These are phyloP conservation scores for Taphrina communis DNA, from an alignment of 1,139 yeast species.

Conservation along the genomic window DNA sequence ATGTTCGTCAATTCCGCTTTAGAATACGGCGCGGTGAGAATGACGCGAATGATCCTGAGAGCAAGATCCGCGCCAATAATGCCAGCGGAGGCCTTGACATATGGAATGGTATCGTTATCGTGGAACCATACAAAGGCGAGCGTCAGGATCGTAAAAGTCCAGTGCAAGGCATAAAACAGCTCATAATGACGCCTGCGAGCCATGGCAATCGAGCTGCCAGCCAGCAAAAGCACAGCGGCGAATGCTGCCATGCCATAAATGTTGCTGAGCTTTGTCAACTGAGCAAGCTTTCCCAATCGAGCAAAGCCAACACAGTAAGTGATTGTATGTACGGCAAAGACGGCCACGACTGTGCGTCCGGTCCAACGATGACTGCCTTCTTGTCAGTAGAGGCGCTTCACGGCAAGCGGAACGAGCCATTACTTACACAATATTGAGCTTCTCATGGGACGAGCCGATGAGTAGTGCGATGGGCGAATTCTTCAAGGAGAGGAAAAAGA, in stretches of 20 bases:
- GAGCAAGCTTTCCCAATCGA: conserved; percentile 40
- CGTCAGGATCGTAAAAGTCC: conserved; percentile 23
- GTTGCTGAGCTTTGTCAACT: conserved; percentile 43
- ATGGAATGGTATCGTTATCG: conserved; percentile 43
- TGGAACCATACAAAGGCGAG: conserved; percentile 44
- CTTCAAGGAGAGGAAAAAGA: conserved; percentile 67
- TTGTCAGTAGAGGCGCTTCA: conserved; percentile 6
- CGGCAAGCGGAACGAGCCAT: background rate
- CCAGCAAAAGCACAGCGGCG: conserved; percentile 45
- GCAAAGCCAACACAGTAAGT: conserved; percentile 42
- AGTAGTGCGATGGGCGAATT: conserved; percentile 68
- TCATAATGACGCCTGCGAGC: conserved; percentile 45
- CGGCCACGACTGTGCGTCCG: conserved; percentile 61
- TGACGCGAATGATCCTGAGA: conserved; percentile 44
- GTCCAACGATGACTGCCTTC: conserved; percentile 63
- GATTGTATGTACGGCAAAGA: conserved; percentile 53
- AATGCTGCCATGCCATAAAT: conserved; percentile 45
- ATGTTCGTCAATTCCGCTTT: conserved; percentile 7
- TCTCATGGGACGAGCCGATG: conserved; percentile 69
- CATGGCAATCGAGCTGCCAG: conserved; percentile 41
- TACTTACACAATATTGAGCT: conserved; percentile 59
- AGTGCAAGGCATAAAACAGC: conserved; percentile 46
- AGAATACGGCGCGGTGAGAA: background rate
- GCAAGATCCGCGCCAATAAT: conserved; percentile 43
- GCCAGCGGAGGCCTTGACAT: conserved; percentile 45